Conservation (phyloP, 2,329 filamentous ascomycete species). For the Chaetomium strumarium region DNA sequence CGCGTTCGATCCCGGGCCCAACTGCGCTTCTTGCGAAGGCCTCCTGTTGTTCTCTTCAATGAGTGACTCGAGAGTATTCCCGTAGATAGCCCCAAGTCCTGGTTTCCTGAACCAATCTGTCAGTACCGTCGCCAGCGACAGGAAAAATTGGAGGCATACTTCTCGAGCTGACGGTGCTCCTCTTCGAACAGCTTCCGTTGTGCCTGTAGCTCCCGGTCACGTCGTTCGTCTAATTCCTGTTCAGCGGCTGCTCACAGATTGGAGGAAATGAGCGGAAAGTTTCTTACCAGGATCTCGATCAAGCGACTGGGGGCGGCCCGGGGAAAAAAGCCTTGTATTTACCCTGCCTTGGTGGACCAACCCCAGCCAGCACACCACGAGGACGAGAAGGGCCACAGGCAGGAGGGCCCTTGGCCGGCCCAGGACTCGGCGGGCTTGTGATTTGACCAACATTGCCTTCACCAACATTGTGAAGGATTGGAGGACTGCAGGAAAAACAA, state of each 20-base stretch:
- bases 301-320: neutral
- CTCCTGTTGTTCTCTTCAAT: constrained; percentile 33
- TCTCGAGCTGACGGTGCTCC: constrained; percentile 34
- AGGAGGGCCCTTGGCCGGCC: constrained; percentile 15
- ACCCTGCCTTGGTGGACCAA: constrained; percentile 7
- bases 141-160: constrained; percentile 25
- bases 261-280: neutral
- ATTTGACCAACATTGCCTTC: constrained; percentile 14
- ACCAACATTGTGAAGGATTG: constrained; percentile 13
- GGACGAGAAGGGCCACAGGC: constrained; percentile 5
- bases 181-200: constrained; percentile 32
- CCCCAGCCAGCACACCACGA: constrained; percentile 14
- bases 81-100: constrained; percentile 49
- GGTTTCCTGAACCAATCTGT: constrained; percentile 32
- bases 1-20: constrained; percentile 23
- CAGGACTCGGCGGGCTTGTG: constrained; percentile 19
- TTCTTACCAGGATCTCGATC: constrained; percentile 15
- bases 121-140: neutral
- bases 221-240: constrained; percentile 12
- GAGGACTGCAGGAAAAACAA: neutral
- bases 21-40: constrained; percentile 27
- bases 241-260: constrained; percentile 3
- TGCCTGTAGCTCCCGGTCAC: constrained; percentile 12
- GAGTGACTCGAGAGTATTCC: constrained; percentile 47
- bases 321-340: neutral